Conservation (phyloP, 1,284 basidiomycete genomes). For the Apiotrichum mycotoxinovorans region DNA sequence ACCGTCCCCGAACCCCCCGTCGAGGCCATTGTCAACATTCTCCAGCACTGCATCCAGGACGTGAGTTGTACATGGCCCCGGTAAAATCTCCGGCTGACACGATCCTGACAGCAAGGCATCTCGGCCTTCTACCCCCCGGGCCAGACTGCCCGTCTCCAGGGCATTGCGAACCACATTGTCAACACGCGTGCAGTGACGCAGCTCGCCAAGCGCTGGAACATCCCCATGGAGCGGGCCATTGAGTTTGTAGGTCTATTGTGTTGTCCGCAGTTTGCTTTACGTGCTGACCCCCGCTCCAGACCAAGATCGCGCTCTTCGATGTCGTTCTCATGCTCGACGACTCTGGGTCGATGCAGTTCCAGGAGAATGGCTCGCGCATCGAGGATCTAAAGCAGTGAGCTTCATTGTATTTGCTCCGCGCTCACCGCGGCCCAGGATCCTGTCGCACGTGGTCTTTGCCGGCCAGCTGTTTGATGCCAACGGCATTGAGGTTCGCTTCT, state of each 20-base stretch:
- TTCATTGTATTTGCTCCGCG: too few species aligned
- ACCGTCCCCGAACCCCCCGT: neutral
- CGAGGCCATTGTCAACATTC: neutral
- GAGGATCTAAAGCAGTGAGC: slow-evolving; percentile 49
- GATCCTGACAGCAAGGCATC: slow-evolving; percentile 43
- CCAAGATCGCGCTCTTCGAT: slow-evolving; percentile 49
- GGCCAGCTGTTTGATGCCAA: slow-evolving; percentile 50
- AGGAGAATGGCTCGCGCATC: slow-evolving; percentile 47
- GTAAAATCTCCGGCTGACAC: too few species aligned
- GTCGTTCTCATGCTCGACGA: slow-evolving; percentile 50
- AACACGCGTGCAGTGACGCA: slow-evolving; percentile 44
- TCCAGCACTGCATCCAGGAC: slow-evolving; percentile 49
- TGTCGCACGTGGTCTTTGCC: slow-evolving; percentile 49
- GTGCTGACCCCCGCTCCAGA: slow-evolving; percentile 17
- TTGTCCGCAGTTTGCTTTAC: neutral
- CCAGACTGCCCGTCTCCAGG: slow-evolving; percentile 44
- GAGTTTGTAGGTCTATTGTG: slow-evolving; percentile 29
- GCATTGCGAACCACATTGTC: slow-evolving; percentile 49
- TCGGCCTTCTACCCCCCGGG: slow-evolving; percentile 50
- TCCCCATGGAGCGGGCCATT: slow-evolving; percentile 50
- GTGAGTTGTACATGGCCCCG: slow-evolving; percentile 28
- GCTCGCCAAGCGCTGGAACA: slow-evolving; percentile 49
- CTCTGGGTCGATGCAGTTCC: slow-evolving; percentile 49
- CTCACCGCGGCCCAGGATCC: slow-evolving; percentile 20
- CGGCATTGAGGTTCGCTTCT: slow-evolving; percentile 50